Base-by-base conservation (phyloP, 352 stramenopile species). In the Pythium vanterpoolii region DNA sequence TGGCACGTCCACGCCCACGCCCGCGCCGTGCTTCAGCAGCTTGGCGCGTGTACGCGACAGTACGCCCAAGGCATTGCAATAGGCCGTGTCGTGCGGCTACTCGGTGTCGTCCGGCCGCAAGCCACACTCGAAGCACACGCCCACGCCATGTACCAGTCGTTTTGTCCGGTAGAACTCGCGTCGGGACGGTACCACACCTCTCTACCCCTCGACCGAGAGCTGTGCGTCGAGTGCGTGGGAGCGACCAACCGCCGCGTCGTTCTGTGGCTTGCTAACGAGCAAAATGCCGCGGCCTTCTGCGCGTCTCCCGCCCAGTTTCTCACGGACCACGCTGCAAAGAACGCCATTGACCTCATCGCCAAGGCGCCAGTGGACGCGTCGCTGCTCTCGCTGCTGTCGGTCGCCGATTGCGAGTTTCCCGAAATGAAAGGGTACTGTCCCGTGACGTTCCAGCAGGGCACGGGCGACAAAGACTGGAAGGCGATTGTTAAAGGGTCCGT, bases 371-470 rank as follows among this genome's bases (percentile, higher is more conserved):
- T 89, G 14, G 78, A 83, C 24, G 69, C 78, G 21, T 91, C 82
- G n/a, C 46, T 89, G 13, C 14, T 89, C 33, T 89, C 78, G 34
- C 66, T 91, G 18, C 57, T 91, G 2, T 74, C 69, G 0, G 79
- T 89, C 7, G 49, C 71, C 9, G 80, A 89, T 46, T 89, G 77
- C 30, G 75, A 87, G 45, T 87, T 89, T 30, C 79, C 79, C 0
- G 82, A 91, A 52, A 60, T 89, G 44, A 86, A 85, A 65, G 82
- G 79, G 7, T 91, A 90, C 54, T 91, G 79, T 50, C 79, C 82
- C 7, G 82, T 91, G 23, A 89, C 77, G 3, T 89, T 89, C 47
- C 60, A 75, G 19, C 51, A 64, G 9, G 73, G 71, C 28, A 54
- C 43, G 1, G 66, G 60, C 14, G 60, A 73, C 6, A 73, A 69